phyloP scores from a whole-genome alignment of 108 stramenopile genomes.

The Skeletonema tropicum region DNA sequence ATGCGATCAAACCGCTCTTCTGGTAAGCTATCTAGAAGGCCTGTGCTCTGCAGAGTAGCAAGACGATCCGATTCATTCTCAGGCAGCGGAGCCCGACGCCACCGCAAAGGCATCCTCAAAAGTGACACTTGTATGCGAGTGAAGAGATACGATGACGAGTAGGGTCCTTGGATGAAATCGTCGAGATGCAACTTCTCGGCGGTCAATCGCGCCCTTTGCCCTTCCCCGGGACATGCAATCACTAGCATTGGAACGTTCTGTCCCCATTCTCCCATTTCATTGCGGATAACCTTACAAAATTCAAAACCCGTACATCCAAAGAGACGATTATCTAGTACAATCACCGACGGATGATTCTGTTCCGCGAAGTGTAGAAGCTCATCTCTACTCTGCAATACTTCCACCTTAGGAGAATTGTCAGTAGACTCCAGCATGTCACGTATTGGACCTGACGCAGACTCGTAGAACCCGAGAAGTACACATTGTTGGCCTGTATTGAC shows the following conservation, averaged over 20 bases:
- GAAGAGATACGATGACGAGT: constrained; percentile 18
- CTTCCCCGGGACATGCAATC: constrained; percentile 9
- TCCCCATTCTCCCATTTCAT: constrained; percentile 33
- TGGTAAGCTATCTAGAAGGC: constrained; percentile 20
- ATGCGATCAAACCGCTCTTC: constrained; percentile 55
- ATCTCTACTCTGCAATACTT: constrained; percentile 7
- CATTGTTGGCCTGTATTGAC: constrained; percentile 21
- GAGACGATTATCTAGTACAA: constrained; percentile 15
- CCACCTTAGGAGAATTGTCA: constrained; percentile 3
- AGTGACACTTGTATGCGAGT: constrained; percentile 37
- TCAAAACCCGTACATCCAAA: constrained; percentile 22
- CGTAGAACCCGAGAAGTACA: constrained; percentile 18
- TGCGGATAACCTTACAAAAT: constrained; percentile 21
- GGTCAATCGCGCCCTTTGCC: neutral
- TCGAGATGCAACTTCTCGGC: neutral
- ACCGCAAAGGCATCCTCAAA: constrained; percentile 29
- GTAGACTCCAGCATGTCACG: constrained; percentile 15
- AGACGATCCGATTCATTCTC: constrained; percentile 21
- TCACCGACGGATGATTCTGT: constrained; percentile 23
- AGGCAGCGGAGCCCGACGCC: constrained; percentile 24
- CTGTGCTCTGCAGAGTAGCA: constrained; percentile 23
- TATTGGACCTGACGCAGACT: constrained; percentile 24
- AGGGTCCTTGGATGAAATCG: constrained; percentile 16
- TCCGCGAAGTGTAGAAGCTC: constrained; percentile 18
- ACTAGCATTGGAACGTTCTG: constrained; percentile 27